A percentile compares a stretch with the other conserved stretches of the same genome.
Conservation (phyloP, 257 asterid species). For the Ehretia macrophylla region DNA sequence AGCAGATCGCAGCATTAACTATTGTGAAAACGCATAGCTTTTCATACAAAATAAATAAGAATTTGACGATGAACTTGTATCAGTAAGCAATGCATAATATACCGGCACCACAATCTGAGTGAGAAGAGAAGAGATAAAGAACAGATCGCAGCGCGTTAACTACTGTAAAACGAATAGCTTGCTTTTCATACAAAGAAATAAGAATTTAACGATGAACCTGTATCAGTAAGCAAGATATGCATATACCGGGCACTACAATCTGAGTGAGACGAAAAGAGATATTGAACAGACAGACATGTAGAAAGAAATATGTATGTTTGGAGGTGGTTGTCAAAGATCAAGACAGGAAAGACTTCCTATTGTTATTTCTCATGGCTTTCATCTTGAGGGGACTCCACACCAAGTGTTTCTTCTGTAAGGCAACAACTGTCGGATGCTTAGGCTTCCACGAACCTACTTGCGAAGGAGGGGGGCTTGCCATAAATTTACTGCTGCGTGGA, state of each 20-base stretch:
- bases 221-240: constrained; percentile 15
- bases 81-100: no score
- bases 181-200: no score
- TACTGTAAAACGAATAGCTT: no score
- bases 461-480: constrained; percentile 50
- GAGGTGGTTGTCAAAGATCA: constrained; percentile 11
- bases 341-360: constrained; percentile 25
- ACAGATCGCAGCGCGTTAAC: no score
- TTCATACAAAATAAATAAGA: no score
- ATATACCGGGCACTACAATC: neutral
- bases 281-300: neutral
- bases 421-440: constrained; percentile 41
- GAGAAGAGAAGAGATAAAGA: no score
- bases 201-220: neutral
- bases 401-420: constrained; percentile 34
- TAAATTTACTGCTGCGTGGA: constrained; percentile 51
- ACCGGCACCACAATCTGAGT: no score
- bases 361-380: constrained; percentile 26
- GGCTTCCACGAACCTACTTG: constrained; percentile 46
- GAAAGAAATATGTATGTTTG: neutral
- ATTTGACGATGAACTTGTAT: no score
- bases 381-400: constrained; percentile 43
- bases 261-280: neutral
- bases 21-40: no score
- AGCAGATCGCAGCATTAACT: no score